These are phyloP conservation scores for Diaporthe destruens DNA, from an alignment of 2,329 filamentous ascomycete genomes.

Conservation along the genomic window DNA sequence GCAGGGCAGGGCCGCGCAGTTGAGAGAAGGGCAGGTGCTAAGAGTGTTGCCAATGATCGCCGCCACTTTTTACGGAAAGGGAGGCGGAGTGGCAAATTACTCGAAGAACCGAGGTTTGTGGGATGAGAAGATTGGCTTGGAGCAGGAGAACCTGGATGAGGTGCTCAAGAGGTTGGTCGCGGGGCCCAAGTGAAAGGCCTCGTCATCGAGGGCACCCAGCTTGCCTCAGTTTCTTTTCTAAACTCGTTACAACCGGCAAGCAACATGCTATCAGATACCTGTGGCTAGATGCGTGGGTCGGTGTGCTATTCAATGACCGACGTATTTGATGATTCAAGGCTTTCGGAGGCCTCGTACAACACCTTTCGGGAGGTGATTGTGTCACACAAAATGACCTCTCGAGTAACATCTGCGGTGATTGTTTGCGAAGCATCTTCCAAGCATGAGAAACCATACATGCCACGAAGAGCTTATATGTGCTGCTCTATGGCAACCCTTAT, in stretches of 20 bases:
- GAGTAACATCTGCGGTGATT: too few species aligned
- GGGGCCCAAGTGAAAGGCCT: neutral
- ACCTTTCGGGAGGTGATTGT: too few species aligned
- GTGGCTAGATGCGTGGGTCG: too few species aligned
- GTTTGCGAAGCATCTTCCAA: too few species aligned
- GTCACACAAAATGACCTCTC: too few species aligned
- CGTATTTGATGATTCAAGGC: too few species aligned
- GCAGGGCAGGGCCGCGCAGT: neutral
- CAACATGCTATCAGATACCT: neutral
- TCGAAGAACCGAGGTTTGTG: neutral
- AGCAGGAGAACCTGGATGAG: neutral
- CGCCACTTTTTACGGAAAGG: neutral
- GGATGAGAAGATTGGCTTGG: neutral
- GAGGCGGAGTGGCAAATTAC: neutral
- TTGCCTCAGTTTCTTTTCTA: neutral
- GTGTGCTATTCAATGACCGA: too few species aligned
- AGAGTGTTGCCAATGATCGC: neutral
- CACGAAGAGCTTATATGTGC: too few species aligned
- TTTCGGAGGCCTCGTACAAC: too few species aligned
- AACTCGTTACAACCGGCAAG: neutral
- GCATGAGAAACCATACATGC: too few species aligned
- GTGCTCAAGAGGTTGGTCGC: neutral
- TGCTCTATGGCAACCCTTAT: too few species aligned
- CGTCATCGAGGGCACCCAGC: neutral
- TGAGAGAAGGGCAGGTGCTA: neutral